phyloP scores from a whole-genome alignment of 208 protist genomes.

The Trypanosoma cruzi region DNA sequence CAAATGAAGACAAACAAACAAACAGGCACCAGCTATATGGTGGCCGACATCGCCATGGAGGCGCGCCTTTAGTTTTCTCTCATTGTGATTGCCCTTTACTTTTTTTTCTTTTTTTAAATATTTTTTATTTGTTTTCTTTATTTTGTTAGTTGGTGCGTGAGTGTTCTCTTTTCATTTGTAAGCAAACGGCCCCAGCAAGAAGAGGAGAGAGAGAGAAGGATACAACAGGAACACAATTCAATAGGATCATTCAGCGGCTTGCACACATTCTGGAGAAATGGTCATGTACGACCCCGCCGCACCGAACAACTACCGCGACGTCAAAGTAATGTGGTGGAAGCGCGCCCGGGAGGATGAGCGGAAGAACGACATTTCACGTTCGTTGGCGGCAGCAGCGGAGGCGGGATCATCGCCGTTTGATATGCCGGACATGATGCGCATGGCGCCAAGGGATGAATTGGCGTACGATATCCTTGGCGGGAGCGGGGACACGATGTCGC shows the following conservation, averaged over 20 bases:
- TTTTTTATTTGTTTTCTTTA: background rate
- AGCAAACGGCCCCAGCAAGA: background rate
- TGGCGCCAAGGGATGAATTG: background rate
- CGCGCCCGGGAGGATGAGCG: conserved; percentile 28
- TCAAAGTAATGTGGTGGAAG: conserved; percentile 44
- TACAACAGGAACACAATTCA: background rate
- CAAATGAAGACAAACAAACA: too few species aligned
- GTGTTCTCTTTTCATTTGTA: background rate
- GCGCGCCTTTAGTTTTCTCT: background rate
- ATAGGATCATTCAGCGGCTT: background rate
- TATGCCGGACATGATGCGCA: background rate
- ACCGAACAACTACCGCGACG: conserved; percentile 58
- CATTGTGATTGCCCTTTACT: background rate
- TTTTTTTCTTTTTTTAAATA: too few species aligned
- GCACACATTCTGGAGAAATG: background rate
- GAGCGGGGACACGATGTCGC: background rate
- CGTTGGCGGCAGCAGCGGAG: background rate
- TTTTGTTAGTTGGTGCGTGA: background rate
- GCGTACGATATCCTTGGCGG: conserved; percentile 5
- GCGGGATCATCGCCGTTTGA: conserved; percentile 6
- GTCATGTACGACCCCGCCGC: conserved; percentile 53
- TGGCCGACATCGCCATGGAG: too few species aligned
- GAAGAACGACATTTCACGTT: conserved; percentile 20
- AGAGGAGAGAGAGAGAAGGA: background rate
- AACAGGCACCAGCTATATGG: too few species aligned